Evolutionary conservation across 805 yeast genomes (phyloP).

Genomic region (Lipomyces yamanashiensis): DNA sequence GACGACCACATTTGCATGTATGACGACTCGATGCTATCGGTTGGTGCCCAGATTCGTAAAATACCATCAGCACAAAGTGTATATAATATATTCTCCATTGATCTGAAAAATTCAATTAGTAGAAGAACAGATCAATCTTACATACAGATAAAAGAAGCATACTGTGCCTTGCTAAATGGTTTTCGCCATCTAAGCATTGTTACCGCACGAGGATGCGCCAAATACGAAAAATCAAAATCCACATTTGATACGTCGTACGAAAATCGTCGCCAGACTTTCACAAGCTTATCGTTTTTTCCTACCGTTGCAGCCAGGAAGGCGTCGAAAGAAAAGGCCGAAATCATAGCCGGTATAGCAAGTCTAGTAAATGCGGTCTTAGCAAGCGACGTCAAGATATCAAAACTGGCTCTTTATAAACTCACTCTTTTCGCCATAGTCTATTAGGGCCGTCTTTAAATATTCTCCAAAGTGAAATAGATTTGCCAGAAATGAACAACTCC

Average conservation of each 20-base stretch:
- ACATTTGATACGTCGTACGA: conserved; percentile 64
- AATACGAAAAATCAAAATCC: conserved; percentile 68
- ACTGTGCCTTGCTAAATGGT: conserved; percentile 45
- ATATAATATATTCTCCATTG: conserved; percentile 60
- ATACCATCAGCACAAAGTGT: conserved; percentile 64
- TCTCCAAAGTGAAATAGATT: conserved; percentile 34
- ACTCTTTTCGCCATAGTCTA: conserved; percentile 32
- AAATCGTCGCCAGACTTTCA: conserved; percentile 78
- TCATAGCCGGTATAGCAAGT: conserved; percentile 66
- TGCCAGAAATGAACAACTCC: conserved; percentile 33
- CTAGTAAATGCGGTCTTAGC: conserved; percentile 43
- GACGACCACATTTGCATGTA: conserved; percentile 58
- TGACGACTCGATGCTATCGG: conserved; percentile 37
- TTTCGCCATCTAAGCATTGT: conserved; percentile 63
- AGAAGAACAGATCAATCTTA: background rate
- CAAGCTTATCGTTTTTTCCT: conserved; percentile 64
- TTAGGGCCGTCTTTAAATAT: conserved; percentile 27
- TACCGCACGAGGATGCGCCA: conserved; percentile 67
- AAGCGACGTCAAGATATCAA: conserved; percentile 43
- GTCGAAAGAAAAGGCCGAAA: conserved; percentile 66
- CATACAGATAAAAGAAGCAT: background rate
- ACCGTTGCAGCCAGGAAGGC: conserved; percentile 68
- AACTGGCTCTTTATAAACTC: background rate
- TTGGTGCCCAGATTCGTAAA: conserved; percentile 64
- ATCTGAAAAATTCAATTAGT: background rate